Evolutionary conservation across 441 rosid species (phyloP).

Genomic region (Gossypium lobatum): DNA sequence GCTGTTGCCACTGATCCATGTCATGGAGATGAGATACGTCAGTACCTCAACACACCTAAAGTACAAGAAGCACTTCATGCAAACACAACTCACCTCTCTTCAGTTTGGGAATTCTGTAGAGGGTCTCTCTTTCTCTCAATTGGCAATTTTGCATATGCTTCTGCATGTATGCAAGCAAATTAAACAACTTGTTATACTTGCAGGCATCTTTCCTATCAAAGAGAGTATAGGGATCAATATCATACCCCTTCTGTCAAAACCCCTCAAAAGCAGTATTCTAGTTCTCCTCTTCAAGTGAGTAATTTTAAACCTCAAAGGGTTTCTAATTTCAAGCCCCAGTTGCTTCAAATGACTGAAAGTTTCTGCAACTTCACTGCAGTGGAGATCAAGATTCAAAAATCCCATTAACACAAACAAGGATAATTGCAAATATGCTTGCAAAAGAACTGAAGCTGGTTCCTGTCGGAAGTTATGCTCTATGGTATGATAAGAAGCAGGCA

Average conservation of each 20-base stretch:
- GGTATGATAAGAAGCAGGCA: conserved; percentile 2
- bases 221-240: background rate
- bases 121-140: background rate
- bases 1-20: conserved; percentile 13
- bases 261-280: background rate
- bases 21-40: background rate
- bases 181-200: background rate
- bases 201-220: background rate
- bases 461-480: background rate
- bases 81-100: conserved; percentile 1
- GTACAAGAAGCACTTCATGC: conserved; percentile 32
- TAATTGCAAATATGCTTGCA: background rate
- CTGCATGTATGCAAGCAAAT: background rate
- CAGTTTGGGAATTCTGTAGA: conserved; percentile 3
- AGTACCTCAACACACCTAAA: conserved; percentile 8
- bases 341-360: background rate
- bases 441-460: background rate
- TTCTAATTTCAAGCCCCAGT: background rate
- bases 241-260: conserved; percentile 4
- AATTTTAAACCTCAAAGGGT: background rate
- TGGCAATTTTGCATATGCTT: background rate
- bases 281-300: conserved; percentile 4
- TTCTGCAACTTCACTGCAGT: background rate
- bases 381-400: conserved; percentile 7
- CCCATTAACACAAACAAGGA: conserved; percentile 6